phyloP scores from a whole-genome alignment of 495 filamentous ascomycete species.

The Tuber microsphaerosporum region DNA sequence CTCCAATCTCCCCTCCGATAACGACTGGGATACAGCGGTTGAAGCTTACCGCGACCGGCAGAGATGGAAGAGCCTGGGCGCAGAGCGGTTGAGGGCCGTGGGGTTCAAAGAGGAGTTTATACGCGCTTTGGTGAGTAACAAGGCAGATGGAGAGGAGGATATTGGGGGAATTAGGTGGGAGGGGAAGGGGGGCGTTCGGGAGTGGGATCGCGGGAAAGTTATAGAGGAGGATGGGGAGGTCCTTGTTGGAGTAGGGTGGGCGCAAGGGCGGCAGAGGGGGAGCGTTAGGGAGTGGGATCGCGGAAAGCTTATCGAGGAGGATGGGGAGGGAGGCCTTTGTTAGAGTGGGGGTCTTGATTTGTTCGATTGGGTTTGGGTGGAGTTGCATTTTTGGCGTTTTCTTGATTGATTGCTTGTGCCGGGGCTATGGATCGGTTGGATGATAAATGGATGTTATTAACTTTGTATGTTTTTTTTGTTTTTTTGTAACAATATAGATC shows the following conservation, averaged over 20 bases:
- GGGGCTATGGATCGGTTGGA: too few species aligned
- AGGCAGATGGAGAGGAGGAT: slow-evolving; percentile 52
- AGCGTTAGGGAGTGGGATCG: slow-evolving; percentile 87
- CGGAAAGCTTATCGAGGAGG: slow-evolving; percentile 65
- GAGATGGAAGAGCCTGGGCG: slow-evolving; percentile 70
- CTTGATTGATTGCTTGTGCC: too few species aligned
- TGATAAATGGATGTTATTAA: too few species aligned
- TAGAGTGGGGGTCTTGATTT: not conserved
- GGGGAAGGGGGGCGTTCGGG: slow-evolving; percentile 68
- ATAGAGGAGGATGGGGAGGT: slow-evolving; percentile 58
- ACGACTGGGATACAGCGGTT: slow-evolving; percentile 77
- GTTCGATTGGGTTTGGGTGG: not conserved
- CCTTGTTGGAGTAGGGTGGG: slow-evolving; percentile 49
- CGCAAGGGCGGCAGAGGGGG: slow-evolving; percentile 47
- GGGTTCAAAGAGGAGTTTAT: slow-evolving; percentile 68
- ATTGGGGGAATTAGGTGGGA: slow-evolving; percentile 72
- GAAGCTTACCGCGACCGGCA: slow-evolving; percentile 75
- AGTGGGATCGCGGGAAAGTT: slow-evolving; percentile 87
- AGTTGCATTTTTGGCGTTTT: too few species aligned
- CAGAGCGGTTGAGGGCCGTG: slow-evolving; percentile 66
- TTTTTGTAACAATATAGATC: too few species aligned
- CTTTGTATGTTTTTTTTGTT: too few species aligned
- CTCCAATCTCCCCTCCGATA: slow-evolving; percentile 44
- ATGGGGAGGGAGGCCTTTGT: slow-evolving; percentile 39
- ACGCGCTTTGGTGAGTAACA: slow-evolving; percentile 63